These are phyloP conservation scores for Fusarium poae DNA, from an alignment of 2,329 filamentous ascomycete genomes.

Conservation along the genomic window DNA sequence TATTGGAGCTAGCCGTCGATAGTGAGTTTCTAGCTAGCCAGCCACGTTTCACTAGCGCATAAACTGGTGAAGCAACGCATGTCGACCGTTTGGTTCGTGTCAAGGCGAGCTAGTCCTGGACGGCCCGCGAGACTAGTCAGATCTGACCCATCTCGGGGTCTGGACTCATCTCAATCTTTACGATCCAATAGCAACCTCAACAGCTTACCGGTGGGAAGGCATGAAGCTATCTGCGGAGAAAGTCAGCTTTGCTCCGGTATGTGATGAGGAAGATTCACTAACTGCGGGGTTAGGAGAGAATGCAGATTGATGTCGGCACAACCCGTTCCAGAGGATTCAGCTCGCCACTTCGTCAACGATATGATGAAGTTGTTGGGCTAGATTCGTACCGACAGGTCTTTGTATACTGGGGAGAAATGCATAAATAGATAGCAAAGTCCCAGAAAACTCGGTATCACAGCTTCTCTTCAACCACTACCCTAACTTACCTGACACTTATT, in stretches of 20 bases:
- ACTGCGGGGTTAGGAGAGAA: not conserved
- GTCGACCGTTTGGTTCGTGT: slow-evolving; percentile 8
- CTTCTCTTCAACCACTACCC: not conserved
- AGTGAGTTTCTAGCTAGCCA: not conserved
- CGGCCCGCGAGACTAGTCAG: slow-evolving; percentile 22
- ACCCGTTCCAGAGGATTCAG: not conserved
- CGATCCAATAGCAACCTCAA: not conserved
- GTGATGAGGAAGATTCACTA: not conserved
- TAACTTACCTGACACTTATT: not conserved
- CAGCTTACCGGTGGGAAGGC: not conserved
- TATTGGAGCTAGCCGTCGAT: slow-evolving; percentile 6
- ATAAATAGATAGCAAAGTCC: not conserved
- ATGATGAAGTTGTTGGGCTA: not conserved
- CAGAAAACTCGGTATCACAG: not conserved
- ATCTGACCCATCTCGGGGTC: slow-evolving; percentile 4
- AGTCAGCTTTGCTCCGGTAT: slow-evolving; percentile 5
- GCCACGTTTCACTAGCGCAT: not conserved
- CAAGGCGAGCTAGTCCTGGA: not conserved
- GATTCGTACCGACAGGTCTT: not conserved
- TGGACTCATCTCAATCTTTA: not conserved
- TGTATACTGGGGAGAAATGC: not conserved
- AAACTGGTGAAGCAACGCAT: not conserved
- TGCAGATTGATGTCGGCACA: not conserved
- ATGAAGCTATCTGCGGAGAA: not conserved
- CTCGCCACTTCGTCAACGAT: slow-evolving; percentile 2